Evolutionary conservation across 2,329 filamentous ascomycete genomes (phyloP), one percentile per base, ranked within the genome.

Genomic region (Beauveria rudraprayagi): DNA sequence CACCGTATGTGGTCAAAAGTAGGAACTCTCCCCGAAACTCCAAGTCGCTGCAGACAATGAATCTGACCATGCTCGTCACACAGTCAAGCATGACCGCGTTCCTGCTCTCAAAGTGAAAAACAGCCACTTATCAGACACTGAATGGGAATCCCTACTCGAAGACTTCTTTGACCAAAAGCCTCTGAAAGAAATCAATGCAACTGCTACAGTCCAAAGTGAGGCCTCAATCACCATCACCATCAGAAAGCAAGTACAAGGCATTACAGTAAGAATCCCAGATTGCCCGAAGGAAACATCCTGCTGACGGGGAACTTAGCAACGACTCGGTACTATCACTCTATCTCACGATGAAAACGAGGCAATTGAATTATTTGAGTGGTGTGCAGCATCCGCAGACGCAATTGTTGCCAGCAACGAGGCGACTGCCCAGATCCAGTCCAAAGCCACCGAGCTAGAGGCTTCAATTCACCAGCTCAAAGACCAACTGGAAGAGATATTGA

Each of bases 361-460:
- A 63, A 80, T 90, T 63, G 81, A 85, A 60, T 75, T 87, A 4
- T 88, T 89, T 63, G 84, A 89, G 61, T 92, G 89, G 89, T 89
- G 87, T 62, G 81, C 80, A 47, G 75, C 77, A 22, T 83, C 85
- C 5, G 78, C 83, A 10, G 74, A 80, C 61, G 75, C 78, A 19
- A 76, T 81, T 53, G 69, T 72, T 22, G 73, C 73, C 30, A 77
- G 79, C 41, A 75, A 78, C 53, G 70, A 76, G 48, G 74, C 78
- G 17, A 70, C 82, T 14, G 73, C 70, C 2, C 67, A 73, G 14
- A 72, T 79, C 58, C 78, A 74, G 60, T 72, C 71, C 56, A 74
- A 76, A 67, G 71, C 73, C 58, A 66, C 71, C 17, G 75, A 77
- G 28, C 79, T 88, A 43, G 80, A 88, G 66, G 72, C 77, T 50